phyloP scores from a whole-genome alignment of 2,329 filamentous ascomycete genomes.

The Tothia fuscella region DNA sequence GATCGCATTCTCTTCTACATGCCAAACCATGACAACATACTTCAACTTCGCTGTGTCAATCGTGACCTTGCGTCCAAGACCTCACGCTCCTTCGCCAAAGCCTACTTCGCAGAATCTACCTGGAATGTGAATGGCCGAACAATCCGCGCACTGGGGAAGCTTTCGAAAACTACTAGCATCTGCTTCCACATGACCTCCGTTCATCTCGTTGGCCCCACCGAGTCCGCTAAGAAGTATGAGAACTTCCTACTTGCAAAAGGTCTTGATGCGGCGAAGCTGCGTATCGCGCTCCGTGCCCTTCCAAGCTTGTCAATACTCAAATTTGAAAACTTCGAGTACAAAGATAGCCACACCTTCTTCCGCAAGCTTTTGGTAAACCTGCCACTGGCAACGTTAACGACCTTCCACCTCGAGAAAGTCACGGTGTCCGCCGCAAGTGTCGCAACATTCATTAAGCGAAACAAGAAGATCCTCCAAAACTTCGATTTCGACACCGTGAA shows the following conservation, averaged over 20 bases:
- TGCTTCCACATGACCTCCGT: background rate
- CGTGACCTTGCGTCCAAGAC: background rate
- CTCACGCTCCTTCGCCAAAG: background rate
- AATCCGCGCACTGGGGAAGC: background rate
- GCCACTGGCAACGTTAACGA: background rate
- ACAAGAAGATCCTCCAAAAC: background rate
- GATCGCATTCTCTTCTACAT: constrained; percentile 3
- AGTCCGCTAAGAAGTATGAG: background rate
- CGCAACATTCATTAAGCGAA: background rate
- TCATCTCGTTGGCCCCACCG: background rate
- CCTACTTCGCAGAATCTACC: background rate
- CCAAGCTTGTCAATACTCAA: background rate
- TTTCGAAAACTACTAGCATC: background rate
- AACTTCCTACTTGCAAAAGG: background rate
- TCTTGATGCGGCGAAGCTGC: background rate
- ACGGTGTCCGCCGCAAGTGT: background rate
- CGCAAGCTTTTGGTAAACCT: background rate
- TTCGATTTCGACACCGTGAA: background rate
- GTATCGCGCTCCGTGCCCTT: background rate
- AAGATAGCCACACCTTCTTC: background rate
- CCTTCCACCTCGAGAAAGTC: background rate
- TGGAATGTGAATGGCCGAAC: background rate
- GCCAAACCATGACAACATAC: constrained; percentile 3
- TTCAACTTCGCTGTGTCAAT: background rate
- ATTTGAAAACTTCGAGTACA: background rate